phyloP scores from a whole-genome alignment of 139 green algal species.

The Chlorella sorokiniana region DNA sequence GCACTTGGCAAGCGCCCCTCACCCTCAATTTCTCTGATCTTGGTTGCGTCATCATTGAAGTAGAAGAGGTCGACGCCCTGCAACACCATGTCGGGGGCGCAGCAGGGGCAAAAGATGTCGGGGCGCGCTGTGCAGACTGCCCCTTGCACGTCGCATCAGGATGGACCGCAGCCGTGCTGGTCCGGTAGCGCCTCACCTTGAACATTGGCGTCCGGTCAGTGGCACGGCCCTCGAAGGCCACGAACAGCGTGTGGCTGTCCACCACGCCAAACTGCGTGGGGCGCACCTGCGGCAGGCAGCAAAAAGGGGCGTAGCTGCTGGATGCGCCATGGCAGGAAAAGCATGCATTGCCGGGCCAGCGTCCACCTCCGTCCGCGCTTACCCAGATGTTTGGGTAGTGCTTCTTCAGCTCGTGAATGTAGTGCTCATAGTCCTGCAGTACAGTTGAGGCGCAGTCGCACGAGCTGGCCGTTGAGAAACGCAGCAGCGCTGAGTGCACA shows the following conservation, averaged over 20 bases:
- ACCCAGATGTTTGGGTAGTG: conserved; percentile 10
- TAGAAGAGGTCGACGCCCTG: conserved; percentile 22
- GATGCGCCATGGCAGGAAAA: background rate
- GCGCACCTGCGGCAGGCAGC: background rate
- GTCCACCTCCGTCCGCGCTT: background rate
- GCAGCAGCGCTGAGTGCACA: background rate
- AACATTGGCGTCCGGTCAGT: conserved; percentile 16
- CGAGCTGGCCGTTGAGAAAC: too few species aligned
- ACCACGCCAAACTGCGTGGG: conserved; percentile 27
- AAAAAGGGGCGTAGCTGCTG: background rate
- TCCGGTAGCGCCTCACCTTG: background rate
- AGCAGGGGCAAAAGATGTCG: background rate
- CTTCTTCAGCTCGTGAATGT: conserved; percentile 5
- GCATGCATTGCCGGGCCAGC: too few species aligned
- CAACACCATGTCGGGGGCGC: background rate
- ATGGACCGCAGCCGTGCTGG: background rate
- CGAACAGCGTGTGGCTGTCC: conserved; percentile 28
- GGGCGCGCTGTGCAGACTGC: background rate
- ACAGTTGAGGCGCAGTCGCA: background rate
- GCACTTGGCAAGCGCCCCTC: background rate
- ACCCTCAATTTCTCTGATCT: conserved; percentile 28
- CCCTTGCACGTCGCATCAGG: background rate
- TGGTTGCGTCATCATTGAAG: conserved; percentile 7
- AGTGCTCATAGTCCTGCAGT: conserved; percentile 18
- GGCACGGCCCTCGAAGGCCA: conserved; percentile 31